These are phyloP conservation scores for Halophytophthora batemanensis DNA, from an alignment of 352 stramenopile species.

Conservation along the genomic window DNA sequence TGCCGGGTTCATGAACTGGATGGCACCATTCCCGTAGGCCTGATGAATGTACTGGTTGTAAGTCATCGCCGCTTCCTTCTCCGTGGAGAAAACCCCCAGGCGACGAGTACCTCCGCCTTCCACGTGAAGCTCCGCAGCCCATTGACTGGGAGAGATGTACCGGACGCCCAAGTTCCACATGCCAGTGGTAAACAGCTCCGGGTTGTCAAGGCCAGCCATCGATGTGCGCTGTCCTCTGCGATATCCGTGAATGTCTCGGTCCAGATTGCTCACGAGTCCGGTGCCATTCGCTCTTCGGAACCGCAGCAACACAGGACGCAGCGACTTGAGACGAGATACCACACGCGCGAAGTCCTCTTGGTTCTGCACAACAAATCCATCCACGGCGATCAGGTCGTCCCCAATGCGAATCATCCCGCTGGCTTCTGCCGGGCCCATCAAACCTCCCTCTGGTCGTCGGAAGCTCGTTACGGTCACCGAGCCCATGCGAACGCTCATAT, in stretches of 20 bases:
- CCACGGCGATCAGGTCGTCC: constrained; percentile 82
- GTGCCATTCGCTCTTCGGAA: constrained; percentile 58
- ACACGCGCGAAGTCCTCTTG: constrained; percentile 83
- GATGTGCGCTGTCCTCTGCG: constrained; percentile 63
- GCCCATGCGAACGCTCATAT: constrained; percentile 84
- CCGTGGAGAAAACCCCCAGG: constrained; percentile 60
- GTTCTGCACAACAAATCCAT: constrained; percentile 69
- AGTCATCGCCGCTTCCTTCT: constrained; percentile 75
- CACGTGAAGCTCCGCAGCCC: constrained; percentile 80
- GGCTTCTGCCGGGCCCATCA: constrained; percentile 79
- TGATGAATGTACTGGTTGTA: constrained; percentile 89
- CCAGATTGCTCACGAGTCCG: constrained; percentile 33
- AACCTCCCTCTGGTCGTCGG: constrained; percentile 58
- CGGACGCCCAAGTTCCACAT: constrained; percentile 86
- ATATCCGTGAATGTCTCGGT: constrained; percentile 47
- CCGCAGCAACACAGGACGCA: constrained; percentile 74
- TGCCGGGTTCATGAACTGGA: constrained; percentile 86
- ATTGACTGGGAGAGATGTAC: constrained; percentile 70
- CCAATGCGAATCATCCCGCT: constrained; percentile 74
- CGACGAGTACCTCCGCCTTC: constrained; percentile 78
- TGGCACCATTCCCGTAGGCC: constrained; percentile 71
- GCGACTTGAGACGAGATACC: constrained; percentile 77
- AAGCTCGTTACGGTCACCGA: constrained; percentile 84
- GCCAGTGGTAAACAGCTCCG: constrained; percentile 66
- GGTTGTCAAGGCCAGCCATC: constrained; percentile 64